Evolutionary conservation across 345 rosid species (phyloP), one percentile per base, ranked within the genome.

Genomic region (Aurinia saxatilis): DNA sequence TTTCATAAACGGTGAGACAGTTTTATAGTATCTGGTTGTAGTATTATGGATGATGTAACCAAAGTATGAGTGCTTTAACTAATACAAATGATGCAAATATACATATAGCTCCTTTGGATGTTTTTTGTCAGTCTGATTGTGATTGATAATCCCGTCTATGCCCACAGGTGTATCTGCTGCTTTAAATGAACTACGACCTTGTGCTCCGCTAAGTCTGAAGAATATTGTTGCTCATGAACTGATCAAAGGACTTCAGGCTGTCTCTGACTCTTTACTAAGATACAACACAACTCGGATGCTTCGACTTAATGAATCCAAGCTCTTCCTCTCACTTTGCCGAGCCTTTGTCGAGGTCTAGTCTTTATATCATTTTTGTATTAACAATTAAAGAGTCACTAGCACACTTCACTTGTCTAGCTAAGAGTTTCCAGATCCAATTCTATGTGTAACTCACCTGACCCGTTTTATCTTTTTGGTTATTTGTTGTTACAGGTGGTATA

Each of bases 241-340:
- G 68, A 78, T 84, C 17, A 85, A 80, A 78, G 96, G 95, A 53
- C 77, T 93, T 74, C 85, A 80, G 45, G 90, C 88, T 64, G 89
- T 93, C 70, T 77, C 92, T 2, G 99, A 87, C 62, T 84, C 87
- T 12, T 73, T 87, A 35, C 60, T 93, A 74, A 79, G 99, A 59
- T 93, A 93, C 76, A 90, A 84, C 63, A 67, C 96, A 18, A 87
- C 91, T 16, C 85, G 93, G 70, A 84, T 93, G 91, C 97, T 93
- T 49, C 81, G 90, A 68, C 95, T 81, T 40, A 93, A 75, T 25
- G 97, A 90, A 70, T 85, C 90, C 21, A 78, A 78, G 34, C 96
- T 90, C 57, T 93, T 87, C 76, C 86, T 84, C 68, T 81, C 92
- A 2, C 97, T 93, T 45, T 90, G 96, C 76, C 84, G 95, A 57